Conservation (phyloP, 2,329 filamentous ascomycete genomes). For the Calonectria crousiana region DNA sequence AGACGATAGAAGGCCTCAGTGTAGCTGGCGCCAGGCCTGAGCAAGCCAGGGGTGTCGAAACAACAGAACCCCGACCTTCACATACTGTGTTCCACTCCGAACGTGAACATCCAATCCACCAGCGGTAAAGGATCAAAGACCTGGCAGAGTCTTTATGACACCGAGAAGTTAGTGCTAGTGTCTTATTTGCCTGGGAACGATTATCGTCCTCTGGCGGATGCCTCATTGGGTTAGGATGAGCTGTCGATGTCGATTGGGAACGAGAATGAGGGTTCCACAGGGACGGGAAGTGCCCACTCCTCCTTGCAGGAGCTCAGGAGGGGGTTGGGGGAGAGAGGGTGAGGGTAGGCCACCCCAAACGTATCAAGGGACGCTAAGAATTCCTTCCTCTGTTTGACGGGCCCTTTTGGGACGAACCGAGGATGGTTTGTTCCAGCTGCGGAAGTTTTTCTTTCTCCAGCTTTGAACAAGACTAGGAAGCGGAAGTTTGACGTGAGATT, state of each 20-base stretch:
- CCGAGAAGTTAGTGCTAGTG: background rate
- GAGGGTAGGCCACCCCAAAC: background rate
- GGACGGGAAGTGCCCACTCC: conserved; percentile 5
- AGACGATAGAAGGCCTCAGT: conserved; percentile 20
- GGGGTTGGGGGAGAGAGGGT: background rate
- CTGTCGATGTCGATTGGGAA: background rate
- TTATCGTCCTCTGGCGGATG: background rate
- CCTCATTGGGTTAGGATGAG: background rate
- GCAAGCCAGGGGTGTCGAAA: conserved; percentile 11
- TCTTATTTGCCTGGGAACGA: conserved; percentile 4
- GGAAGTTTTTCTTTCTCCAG: background rate
- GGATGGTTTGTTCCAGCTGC: background rate
- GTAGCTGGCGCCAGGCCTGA: background rate
- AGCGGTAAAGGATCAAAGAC: conserved; percentile 4
- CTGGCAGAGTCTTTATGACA: background rate
- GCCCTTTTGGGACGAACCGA: background rate
- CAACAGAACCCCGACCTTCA: background rate
- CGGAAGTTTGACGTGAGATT: background rate
- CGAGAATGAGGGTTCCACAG: conserved; percentile 15
- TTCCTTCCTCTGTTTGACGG: background rate
- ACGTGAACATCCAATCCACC: background rate
- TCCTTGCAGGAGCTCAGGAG: background rate
- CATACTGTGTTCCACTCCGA: conserved; percentile 1
- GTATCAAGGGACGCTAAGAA: background rate
- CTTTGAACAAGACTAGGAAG: background rate